phyloP scores from a whole-genome alignment of 345 rosid species.

The Populus pruinosa region DNA sequence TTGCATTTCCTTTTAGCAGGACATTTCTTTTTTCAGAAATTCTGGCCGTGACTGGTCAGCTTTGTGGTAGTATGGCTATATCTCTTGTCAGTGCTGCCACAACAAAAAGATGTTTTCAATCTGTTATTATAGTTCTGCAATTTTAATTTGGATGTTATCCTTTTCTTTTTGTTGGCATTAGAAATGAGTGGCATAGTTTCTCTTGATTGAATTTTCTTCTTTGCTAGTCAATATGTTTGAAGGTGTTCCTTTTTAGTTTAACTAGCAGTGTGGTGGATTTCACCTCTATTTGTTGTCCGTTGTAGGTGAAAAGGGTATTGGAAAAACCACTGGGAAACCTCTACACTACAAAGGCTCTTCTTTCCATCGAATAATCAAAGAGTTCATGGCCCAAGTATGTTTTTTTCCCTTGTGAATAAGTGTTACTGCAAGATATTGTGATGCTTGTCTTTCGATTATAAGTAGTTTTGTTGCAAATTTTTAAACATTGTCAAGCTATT shows the following conservation, averaged over 20 bases:
- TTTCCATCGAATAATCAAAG: conserved; percentile 87
- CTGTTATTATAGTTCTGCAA: neutral
- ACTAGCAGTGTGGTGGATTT: conserved; percentile 1
- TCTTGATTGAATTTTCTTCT: neutral
- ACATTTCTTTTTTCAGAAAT: too few relatives aligned
- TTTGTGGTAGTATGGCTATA: neutral
- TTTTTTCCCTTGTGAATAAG: conserved; percentile 2
- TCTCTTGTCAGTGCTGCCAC: neutral
- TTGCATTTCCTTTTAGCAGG: neutral
- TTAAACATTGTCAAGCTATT: neutral
- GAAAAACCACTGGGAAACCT: conserved; percentile 76
- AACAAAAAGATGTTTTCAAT: neutral
- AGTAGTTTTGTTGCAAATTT: neutral
- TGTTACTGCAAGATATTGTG: neutral
- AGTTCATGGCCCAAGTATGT: conserved; percentile 96
- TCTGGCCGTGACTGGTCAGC: neutral
- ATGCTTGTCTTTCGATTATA: neutral
- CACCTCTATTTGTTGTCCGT: conserved; percentile 8
- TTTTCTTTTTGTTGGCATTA: neutral
- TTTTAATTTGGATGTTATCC: neutral
- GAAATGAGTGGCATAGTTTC: neutral
- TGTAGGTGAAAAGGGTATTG: conserved; percentile 87
- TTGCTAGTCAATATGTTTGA: neutral
- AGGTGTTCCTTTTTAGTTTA: neutral
- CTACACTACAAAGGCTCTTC: conserved; percentile 76